Evolutionary conservation across 345 rosid species (phyloP).

Genomic region (Clausena lansium): DNA sequence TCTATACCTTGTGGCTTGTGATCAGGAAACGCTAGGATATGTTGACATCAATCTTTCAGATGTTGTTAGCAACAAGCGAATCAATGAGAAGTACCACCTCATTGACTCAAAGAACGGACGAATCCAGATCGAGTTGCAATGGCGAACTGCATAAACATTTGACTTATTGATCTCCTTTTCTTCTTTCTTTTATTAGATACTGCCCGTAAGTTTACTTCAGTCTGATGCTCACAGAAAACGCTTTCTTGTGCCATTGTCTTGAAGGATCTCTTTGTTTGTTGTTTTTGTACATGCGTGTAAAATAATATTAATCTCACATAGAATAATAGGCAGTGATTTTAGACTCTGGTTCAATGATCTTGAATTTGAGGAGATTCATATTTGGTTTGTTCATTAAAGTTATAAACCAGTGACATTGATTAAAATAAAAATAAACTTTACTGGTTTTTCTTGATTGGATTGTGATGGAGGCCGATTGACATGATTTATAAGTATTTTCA

Average conservation of each 20-base stretch:
- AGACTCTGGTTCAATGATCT: background rate
- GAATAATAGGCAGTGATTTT: background rate
- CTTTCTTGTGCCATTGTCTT: background rate
- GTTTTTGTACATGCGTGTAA: conserved; percentile 8
- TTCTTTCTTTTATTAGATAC: background rate
- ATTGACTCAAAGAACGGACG: conserved; percentile 88
- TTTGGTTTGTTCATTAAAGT: background rate
- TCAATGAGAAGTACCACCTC: conserved; percentile 84
- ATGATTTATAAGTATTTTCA: too few relatives aligned
- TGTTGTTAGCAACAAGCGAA: conserved; percentile 79
- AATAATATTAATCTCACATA: background rate
- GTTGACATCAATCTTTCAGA: conserved; percentile 67
- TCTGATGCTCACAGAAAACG: background rate
- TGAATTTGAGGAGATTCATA: background rate
- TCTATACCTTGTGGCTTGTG: background rate
- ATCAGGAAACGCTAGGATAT: conserved; percentile 83
- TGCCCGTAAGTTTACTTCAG: background rate
- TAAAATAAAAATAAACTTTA: too few relatives aligned
- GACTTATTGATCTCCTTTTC: conserved; percentile 4
- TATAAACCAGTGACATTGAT: background rate
- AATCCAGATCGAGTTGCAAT: conserved; percentile 84
- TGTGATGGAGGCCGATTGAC: too few relatives aligned
- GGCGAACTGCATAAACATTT: conserved; percentile 61
- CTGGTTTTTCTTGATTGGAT: background rate
- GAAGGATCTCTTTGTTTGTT: background rate